phyloP scores from a whole-genome alignment of 2,329 filamentous ascomycete genomes.

The Fusarium agapanthi region DNA sequence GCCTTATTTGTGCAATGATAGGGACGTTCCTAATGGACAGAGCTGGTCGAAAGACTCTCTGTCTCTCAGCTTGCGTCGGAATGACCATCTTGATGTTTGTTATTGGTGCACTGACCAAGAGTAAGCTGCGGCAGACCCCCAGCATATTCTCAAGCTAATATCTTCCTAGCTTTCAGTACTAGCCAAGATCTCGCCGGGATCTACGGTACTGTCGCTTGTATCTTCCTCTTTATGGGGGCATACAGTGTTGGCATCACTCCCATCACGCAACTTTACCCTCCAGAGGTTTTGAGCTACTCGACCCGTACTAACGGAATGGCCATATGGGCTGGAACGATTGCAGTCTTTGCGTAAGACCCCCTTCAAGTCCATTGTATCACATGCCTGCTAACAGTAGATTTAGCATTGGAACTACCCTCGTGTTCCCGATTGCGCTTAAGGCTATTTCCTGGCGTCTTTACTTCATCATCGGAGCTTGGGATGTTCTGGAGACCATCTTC shows the following conservation, averaged over 20 bases:
- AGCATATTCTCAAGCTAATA: rapidly evolving
- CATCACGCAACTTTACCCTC: background rate
- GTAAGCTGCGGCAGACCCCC: background rate
- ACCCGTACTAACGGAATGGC: background rate
- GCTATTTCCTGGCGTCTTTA: background rate
- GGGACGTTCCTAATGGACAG: background rate
- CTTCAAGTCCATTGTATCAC: too few species aligned
- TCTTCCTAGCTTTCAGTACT: background rate
- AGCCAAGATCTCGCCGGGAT: background rate
- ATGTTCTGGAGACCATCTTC: background rate
- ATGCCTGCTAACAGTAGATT: background rate
- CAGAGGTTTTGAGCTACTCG: background rate
- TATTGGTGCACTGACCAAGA: background rate
- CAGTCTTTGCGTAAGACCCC: background rate
- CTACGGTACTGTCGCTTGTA: background rate
- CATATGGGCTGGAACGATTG: background rate
- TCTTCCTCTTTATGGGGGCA: background rate
- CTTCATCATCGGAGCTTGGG: background rate
- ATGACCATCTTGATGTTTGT: background rate
- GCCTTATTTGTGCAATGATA: background rate
- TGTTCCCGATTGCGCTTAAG: background rate
- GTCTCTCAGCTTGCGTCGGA: background rate
- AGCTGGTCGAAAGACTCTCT: background rate
- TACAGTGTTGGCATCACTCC: background rate
- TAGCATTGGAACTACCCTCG: background rate